Evolutionary conservation across 2,329 filamentous ascomycete genomes (phyloP), one percentile per base, ranked within the genome.

Genomic region (Ophiostoma piceae): DNA sequence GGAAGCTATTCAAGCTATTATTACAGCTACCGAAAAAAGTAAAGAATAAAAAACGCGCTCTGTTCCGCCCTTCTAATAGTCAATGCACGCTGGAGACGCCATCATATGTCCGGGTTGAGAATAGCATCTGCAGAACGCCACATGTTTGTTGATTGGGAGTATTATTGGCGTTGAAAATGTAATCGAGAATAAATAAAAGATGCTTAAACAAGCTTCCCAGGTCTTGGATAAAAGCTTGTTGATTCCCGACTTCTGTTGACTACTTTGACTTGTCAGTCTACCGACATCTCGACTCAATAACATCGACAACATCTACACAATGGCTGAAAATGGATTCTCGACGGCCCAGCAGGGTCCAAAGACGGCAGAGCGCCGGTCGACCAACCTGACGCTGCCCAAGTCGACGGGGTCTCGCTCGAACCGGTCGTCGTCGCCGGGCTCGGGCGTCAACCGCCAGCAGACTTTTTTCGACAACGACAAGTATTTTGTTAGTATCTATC

Each of bases 181-280:
- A 41, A 41, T 2, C 14, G 12, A 41, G 14, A 14, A 14, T 41
- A 14, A 12, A 41, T 29, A 14, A 2, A 14, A 12, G 39, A 41
- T 41, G 39, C 11, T 3, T 14, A 11, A 3, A 41, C 8, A n/a
- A 22, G 47, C 47, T 51, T 51, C n/a, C 43, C n/a, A 22, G 16
- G 43, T n/a, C n/a, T 51, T 51, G 47, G 47, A 51, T 51, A 51
- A 51, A 51, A 51, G 47, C 47, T 51, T 51, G 47, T 51, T 22
- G 47, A 19, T 51, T 19, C 47, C 47, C 47, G 26, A 29, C 26
- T 29, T 29, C 26, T 29, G 26, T 29, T 29, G 26, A 29, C 26
- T 29, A 1, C 26, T 29, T 29, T 29, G 26, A 29, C 26, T 29
- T 29, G 26, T 29, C 26, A 51, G 47, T 51, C 47, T n/a, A 16